Percentiles rank a stretch among this genome's conserved stretches.
Conservation (phyloP, 352 stramenopile genomes). For the Globisporangium paddicum region DNA sequence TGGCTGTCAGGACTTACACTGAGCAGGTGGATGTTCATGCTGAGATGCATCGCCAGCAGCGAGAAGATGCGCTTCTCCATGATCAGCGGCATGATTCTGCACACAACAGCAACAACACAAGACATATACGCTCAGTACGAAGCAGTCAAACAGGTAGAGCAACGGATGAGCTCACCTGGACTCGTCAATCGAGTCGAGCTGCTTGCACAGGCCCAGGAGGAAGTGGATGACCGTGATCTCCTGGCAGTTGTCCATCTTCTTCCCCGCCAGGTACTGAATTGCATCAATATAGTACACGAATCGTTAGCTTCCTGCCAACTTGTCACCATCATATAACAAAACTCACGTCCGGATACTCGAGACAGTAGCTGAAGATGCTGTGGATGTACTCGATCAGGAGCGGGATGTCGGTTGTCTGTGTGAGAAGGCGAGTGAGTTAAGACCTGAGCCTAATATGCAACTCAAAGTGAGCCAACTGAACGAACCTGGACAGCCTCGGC, state of each 20-base stretch:
- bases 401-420: conserved; percentile 86
- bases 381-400: conserved; percentile 87
- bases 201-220: conserved; percentile 73
- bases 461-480: neutral
- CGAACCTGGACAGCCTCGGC: conserved; percentile 80
- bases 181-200: conserved; percentile 83
- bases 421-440: too few species aligned
- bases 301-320: too few species aligned
- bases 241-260: conserved; percentile 76
- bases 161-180: conserved; percentile 34
- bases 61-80: conserved; percentile 76
- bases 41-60: conserved; percentile 76
- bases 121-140: neutral
- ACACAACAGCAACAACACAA: neutral
- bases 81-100: conserved; percentile 82
- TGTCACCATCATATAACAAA: neutral
- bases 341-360: conserved; percentile 61
- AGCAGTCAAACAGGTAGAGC: neutral
- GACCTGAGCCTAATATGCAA: too few species aligned
- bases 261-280: conserved; percentile 54
- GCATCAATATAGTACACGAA: too few species aligned
- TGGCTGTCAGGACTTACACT: conserved; percentile 26
- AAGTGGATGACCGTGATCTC: conserved; percentile 89
- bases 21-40: conserved; percentile 44
- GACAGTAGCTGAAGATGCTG: conserved; percentile 75